Evolutionary conservation across 768 basidiomycete genomes (phyloP), one percentile per base, ranked within the genome.

Genomic region (Tephrocybe sp.): DNA sequence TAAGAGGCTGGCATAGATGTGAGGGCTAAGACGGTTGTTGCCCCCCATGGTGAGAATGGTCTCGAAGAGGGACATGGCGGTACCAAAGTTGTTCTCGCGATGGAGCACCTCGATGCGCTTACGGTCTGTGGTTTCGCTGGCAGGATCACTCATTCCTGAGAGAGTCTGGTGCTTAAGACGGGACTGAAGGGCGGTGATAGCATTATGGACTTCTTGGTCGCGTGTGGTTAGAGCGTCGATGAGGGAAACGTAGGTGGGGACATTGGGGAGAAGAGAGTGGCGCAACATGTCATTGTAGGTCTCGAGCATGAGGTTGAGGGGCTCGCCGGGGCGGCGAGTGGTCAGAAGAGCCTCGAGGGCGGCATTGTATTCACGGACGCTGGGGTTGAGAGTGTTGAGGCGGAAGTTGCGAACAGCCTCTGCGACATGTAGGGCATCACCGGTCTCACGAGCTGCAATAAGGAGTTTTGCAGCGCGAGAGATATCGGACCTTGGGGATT

Each of bases 1-100:
- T 12, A 95, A 70, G 35, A 96, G 74, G 6, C 60, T 66, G 26
- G 67, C 64, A 64, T 83, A 92, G 2, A 79, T 60, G 13, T 42
- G 38, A 3, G 66, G 28, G 0, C 70, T 67, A 37, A 83, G 61
- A 4, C 61, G 54, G 6, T 56, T 36, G 35, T 62, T 60, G 18
- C 68, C 66, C 13, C 61, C 52, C 8, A 73, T 64, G 7, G 74
- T 62, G 24, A 75, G 68, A 15, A 83, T 75, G 0, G 82, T 75
- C 21, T 86, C 76, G 65, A 94, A 94, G 13, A 95, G 69, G 13
- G 80, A 76, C 69, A 92, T 71, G 0, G 91, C 91, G 0, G 82
- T 77, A 0, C 70, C 61, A 52, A 92, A 84, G 54, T 88, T 91
- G 58, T 82, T 79, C 62, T 95, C 92, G 24, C 72, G 57, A 18